Conservation (phyloP, 164 flowering plant genomes). For the Nymphaea thermarum region DNA sequence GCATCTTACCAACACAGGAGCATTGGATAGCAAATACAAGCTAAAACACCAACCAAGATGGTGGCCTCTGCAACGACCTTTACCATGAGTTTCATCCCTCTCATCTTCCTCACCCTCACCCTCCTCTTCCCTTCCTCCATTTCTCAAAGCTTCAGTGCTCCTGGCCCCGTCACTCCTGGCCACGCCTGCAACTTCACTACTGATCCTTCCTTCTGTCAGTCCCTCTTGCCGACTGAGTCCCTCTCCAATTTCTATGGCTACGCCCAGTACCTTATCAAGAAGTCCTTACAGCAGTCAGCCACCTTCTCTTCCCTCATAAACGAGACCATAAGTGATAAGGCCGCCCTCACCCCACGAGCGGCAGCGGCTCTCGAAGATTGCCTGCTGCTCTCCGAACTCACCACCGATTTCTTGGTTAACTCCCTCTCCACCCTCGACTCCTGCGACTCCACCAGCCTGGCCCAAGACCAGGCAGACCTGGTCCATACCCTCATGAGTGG, state of each 20-base stretch:
- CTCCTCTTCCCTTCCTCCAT: too few relatives aligned
- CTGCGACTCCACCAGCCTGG: constrained; percentile 1
- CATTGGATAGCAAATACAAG: too few relatives aligned
- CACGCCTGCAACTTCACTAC: constrained; percentile 13
- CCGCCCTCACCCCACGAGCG: constrained; percentile 7
- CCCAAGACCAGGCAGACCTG: constrained; percentile 11
- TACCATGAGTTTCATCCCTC: too few relatives aligned
- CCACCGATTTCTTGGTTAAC: constrained; percentile 15
- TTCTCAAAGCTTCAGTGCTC: too few relatives aligned
- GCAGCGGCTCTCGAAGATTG: constrained; percentile 24
- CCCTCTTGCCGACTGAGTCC: constrained; percentile 16
- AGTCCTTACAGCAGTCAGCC: constrained; percentile 11
- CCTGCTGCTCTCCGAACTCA: constrained; percentile 14
- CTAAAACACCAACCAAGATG: too few relatives aligned
- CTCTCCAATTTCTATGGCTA: constrained; percentile 22
- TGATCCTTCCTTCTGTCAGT: constrained; percentile 20
- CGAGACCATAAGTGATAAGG: constrained; percentile 6
- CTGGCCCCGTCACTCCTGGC: constrained; percentile 7
- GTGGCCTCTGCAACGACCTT: too few relatives aligned
- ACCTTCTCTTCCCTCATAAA: constrained; percentile 14
- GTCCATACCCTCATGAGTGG: constrained; percentile 26
- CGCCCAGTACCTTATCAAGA: constrained; percentile 16
- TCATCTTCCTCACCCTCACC: too few relatives aligned
- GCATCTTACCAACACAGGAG: too few relatives aligned
- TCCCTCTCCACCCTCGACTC: constrained; percentile 9